phyloP scores from a whole-genome alignment of 225 moss, liverwort and hornwort species.

The Sphagnum contortum region DNA sequence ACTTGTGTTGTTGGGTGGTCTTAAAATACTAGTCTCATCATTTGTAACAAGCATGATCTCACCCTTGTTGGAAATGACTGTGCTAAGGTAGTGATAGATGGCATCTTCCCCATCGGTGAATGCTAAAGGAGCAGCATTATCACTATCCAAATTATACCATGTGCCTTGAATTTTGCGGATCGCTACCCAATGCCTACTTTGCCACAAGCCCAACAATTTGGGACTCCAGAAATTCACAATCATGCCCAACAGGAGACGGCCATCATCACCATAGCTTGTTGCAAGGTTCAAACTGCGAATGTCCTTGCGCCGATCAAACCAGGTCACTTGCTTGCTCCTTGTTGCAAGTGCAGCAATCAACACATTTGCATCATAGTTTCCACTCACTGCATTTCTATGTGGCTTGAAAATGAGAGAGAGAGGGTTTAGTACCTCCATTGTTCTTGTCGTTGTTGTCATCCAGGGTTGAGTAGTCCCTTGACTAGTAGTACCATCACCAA shows the following conservation, averaged over 20 bases:
- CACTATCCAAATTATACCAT: constrained; percentile 92
- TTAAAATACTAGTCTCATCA: background rate
- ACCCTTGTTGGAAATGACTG: constrained; percentile 26
- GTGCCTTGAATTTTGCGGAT: constrained; percentile 46
- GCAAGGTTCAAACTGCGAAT: constrained; percentile 31
- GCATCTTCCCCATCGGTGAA: constrained; percentile 38
- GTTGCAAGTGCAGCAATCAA: constrained; percentile 54
- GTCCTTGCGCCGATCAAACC: constrained; percentile 84
- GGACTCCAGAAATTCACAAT: constrained; percentile 47
- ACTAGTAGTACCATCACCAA: no score
- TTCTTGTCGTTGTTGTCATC: constrained; percentile 3
- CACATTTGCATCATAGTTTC: constrained; percentile 92
- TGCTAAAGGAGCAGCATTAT: constrained; percentile 27
- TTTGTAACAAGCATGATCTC: constrained; percentile 62
- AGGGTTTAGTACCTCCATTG: constrained; percentile 27
- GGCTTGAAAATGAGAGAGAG: constrained; percentile 60
- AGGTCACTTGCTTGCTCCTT: constrained; percentile 60
- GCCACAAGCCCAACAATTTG: constrained; percentile 45
- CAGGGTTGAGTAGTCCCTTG: constrained; percentile 2
- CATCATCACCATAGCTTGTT: constrained; percentile 26
- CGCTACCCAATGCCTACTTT: constrained; percentile 81
- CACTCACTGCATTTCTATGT: constrained; percentile 69
- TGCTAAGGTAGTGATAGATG: constrained; percentile 37
- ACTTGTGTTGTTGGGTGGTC: no score
- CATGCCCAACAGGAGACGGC: constrained; percentile 42